Conservation (phyloP, 768 basidiomycete genomes). For the Coprinellus micaceus region DNA sequence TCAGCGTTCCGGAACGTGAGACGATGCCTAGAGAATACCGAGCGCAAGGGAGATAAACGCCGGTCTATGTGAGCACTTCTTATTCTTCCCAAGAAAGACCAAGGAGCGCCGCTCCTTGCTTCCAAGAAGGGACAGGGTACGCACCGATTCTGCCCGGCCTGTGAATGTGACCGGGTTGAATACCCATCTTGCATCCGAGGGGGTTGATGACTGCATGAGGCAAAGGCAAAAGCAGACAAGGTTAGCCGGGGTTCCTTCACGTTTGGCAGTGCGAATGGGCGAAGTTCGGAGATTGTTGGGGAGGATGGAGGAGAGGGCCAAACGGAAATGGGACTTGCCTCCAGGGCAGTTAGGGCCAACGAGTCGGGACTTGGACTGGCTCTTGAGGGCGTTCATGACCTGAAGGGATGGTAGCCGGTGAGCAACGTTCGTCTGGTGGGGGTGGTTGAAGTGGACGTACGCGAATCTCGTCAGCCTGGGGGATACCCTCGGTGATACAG, state of each 20-base stretch:
- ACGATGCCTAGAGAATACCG: slow-evolving; percentile 77
- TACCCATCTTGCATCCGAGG: slow-evolving; percentile 98
- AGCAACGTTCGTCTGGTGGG: background rate
- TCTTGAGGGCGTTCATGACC: slow-evolving; percentile 92
- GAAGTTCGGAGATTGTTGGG: background rate
- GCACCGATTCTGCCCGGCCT: slow-evolving; percentile 91
- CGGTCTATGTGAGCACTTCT: background rate
- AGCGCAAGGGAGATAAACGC: background rate
- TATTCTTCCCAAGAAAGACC: background rate
- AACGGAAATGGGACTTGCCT: slow-evolving; percentile 26
- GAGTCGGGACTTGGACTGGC: slow-evolving; percentile 90
- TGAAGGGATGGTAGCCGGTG: slow-evolving; percentile 24
- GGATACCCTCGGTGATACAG: slow-evolving; percentile 98
- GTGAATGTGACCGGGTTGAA: slow-evolving; percentile 97
- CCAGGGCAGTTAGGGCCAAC: slow-evolving; percentile 99
- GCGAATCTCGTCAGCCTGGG: slow-evolving; percentile 93
- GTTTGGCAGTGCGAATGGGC: background rate
- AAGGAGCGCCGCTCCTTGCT: background rate
- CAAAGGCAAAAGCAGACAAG: background rate
- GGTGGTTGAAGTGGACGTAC: slow-evolving; percentile 37
- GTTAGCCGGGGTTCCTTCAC: background rate
- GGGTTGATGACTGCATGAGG: slow-evolving; percentile 76
- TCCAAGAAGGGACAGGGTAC: slow-evolving; percentile 19
- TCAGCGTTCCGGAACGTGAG: slow-evolving; percentile 92
- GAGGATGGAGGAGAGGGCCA: background rate